phyloP scores from a whole-genome alignment of 768 basidiomycete genomes.

The Tephrocybe sp. region DNA sequence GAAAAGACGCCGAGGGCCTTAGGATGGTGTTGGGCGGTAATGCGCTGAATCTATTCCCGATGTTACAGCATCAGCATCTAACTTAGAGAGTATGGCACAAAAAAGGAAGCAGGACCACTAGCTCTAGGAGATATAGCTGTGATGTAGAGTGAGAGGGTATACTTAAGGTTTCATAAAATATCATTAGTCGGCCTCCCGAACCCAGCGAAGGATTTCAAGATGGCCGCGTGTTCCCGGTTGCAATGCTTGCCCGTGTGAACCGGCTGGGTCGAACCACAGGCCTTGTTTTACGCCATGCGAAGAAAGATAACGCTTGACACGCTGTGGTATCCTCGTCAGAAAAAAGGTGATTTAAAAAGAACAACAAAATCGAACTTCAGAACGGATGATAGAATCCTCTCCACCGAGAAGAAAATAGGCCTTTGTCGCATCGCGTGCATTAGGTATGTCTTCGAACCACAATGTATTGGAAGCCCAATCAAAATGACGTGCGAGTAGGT shows the following conservation, averaged over 20 bases:
- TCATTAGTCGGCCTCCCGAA: conserved; percentile 30
- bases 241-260: conserved; percentile 64
- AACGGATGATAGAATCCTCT: conserved; percentile 75
- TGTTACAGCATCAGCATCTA: conserved; percentile 15
- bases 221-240: conserved; percentile 51
- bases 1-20: conserved; percentile 36
- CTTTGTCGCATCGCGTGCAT: conserved; percentile 65
- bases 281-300: conserved; percentile 74
- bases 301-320: conserved; percentile 71
- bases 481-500: conserved; percentile 80
- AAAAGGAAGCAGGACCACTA: background rate
- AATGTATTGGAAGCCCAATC: conserved; percentile 87
- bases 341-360: background rate
- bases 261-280: conserved; percentile 62
- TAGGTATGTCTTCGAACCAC: conserved; percentile 88
- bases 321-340: conserved; percentile 34
- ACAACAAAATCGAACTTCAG: conserved; percentile 46
- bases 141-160: background rate
- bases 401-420: conserved; percentile 82
- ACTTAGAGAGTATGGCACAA: background rate
- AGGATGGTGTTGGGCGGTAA: conserved; percentile 48
- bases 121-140: background rate
- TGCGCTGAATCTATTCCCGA: conserved; percentile 51
- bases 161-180: background rate
- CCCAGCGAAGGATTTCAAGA: conserved; percentile 62